Evolutionary conservation across 768 basidiomycete genomes (phyloP).

Genomic region (Pleurotus eryngii): DNA sequence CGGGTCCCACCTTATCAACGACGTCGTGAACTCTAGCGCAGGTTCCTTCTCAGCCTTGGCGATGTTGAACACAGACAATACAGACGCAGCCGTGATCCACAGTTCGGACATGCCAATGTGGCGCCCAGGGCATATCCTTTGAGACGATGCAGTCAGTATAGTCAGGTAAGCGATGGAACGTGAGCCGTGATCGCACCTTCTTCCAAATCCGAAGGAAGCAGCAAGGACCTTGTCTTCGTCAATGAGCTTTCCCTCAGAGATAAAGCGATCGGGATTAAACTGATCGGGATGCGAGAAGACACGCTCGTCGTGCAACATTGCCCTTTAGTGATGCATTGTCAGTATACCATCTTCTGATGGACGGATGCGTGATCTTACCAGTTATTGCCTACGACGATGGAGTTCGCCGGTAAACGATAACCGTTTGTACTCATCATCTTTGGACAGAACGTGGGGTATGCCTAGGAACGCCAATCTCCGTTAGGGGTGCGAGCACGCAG

Average conservation of each 20-base stretch:
- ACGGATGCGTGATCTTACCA: constrained; percentile 19
- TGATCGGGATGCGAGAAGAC: constrained; percentile 25
- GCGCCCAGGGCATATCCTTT: constrained; percentile 3
- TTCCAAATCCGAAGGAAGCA: background rate
- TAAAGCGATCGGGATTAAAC: constrained; percentile 31
- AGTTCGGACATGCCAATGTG: background rate
- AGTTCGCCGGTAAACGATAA: constrained; percentile 29
- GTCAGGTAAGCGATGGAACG: too few relatives aligned
- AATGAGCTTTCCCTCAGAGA: constrained; percentile 6
- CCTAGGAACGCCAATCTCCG: constrained; percentile 16
- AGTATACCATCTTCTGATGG: background rate
- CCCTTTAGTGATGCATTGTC: constrained; percentile 17
- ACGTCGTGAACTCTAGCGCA: too few relatives aligned
- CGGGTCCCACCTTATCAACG: too few relatives aligned
- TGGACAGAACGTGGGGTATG: constrained; percentile 23
- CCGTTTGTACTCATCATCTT: constrained; percentile 33
- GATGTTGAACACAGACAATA: background rate
- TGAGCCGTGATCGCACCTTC: background rate
- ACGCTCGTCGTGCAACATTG: constrained; percentile 25
- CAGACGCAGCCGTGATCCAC: background rate
- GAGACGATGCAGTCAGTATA: background rate
- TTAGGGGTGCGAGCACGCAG: too few relatives aligned
- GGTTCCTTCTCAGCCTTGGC: background rate
- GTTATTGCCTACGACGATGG: constrained; percentile 24
- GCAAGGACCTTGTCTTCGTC: background rate